Conservation (phyloP, 169 alveolate species). For the Perkinsus chesapeaki region DNA sequence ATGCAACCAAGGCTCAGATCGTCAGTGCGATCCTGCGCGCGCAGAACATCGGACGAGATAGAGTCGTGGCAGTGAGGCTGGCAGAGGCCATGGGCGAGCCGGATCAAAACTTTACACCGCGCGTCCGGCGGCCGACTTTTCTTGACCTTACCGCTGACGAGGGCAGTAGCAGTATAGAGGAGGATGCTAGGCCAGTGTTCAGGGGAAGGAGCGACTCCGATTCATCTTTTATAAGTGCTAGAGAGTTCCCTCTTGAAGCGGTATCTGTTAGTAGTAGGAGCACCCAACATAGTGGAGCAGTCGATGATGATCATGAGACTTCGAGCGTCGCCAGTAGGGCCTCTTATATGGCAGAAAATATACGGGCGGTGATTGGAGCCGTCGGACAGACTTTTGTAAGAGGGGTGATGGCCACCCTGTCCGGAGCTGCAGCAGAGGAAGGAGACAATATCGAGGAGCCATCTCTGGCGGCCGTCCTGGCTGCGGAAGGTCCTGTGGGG, state of each 20-base stretch:
- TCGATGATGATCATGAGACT: neutral
- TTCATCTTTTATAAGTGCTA: neutral
- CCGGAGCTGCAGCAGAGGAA: neutral
- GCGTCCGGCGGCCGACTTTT: neutral
- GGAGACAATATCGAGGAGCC: neutral
- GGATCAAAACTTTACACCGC: neutral
- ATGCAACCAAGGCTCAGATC: neutral
- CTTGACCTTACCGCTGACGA: neutral
- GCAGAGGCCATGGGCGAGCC: neutral
- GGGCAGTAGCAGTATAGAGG: neutral
- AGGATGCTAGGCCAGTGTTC: neutral
- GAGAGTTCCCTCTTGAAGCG: neutral
- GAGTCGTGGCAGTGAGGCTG: neutral
- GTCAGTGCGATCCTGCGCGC: neutral
- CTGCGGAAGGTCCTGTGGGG: neutral
- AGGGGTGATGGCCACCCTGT: neutral
- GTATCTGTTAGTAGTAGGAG: no score
- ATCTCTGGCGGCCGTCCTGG: neutral
- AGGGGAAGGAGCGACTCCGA: neutral
- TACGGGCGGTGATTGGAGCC: neutral
- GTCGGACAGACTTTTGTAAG: neutral
- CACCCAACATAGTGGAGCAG: neutral
- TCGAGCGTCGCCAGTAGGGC: neutral
- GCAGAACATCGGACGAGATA: neutral
- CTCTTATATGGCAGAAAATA: neutral